Evolutionary conservation across 2,329 filamentous ascomycete species (phyloP).

Genomic region (Chaetomiaceae sp.): DNA sequence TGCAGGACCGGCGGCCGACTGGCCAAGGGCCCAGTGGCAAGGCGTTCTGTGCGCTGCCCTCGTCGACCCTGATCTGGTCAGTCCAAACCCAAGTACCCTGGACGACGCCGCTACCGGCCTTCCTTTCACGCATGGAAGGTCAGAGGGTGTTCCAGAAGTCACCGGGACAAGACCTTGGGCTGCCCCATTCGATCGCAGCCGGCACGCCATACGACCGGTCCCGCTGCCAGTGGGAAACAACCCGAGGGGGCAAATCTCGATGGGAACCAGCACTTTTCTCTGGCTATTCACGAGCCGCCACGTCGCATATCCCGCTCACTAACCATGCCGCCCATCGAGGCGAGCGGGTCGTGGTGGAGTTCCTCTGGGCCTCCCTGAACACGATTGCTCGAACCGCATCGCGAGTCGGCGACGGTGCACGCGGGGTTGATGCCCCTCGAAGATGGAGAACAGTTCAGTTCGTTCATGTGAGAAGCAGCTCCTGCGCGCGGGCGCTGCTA

Average conservation of each 20-base stretch:
- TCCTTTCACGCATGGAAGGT: constrained; percentile 3
- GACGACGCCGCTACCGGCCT: not conserved
- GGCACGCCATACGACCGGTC: constrained; percentile 15
- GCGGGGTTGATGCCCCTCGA: constrained; percentile 7
- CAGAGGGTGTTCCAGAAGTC: constrained; percentile 8
- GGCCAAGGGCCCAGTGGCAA: not conserved
- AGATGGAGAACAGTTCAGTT: constrained; percentile 21
- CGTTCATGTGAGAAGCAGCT: constrained; percentile 26
- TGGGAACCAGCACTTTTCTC: not conserved
- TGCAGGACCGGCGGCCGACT: constrained; percentile 7
- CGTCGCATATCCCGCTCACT: constrained; percentile 22
- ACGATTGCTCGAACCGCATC: constrained; percentile 6
- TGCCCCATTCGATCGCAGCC: not conserved
- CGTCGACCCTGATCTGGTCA: not conserved
- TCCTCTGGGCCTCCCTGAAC: constrained; percentile 2
- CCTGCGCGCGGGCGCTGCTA: constrained; percentile 20
- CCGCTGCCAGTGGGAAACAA: not conserved
- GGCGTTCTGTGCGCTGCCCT: not conserved
- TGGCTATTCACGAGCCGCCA: constrained; percentile 26
- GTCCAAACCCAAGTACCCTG: not conserved
- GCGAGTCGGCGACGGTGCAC: not conserved
- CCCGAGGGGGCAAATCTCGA: constrained; percentile 2
- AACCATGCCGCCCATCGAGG: constrained; percentile 10
- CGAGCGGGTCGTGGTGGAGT: constrained; percentile 14
- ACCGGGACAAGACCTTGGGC: not conserved